phyloP scores from a whole-genome alignment of 306 rosid genomes.

The Sechiopsis laciniata region DNA sequence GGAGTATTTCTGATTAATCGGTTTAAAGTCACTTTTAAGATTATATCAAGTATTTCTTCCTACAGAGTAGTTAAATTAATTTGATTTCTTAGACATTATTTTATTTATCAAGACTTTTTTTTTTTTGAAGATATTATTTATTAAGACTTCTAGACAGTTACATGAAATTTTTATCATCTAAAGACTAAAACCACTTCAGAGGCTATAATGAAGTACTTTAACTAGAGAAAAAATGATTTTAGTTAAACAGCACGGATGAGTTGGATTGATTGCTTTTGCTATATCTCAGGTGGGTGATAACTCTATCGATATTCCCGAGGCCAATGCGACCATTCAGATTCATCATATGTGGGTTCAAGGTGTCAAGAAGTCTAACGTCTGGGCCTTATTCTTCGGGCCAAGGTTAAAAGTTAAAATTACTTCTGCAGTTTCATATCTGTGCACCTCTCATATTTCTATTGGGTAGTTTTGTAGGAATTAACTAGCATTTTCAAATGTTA shows the following conservation, averaged over 20 bases:
- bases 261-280: background rate
- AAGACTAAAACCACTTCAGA: no score
- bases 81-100: background rate
- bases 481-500: no score
- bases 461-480: no score
- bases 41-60: background rate
- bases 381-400: constrained; percentile 98
- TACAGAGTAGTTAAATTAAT: background rate
- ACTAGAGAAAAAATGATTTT: no score
- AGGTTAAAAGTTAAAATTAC: constrained; percentile 44
- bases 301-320: constrained; percentile 94
- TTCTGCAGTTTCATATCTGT: background rate
- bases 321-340: constrained; percentile 95
- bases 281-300: constrained; percentile 86
- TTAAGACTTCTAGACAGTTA: background rate
- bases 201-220: no score
- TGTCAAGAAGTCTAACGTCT: constrained; percentile 98
- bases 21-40: background rate
- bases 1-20: background rate
- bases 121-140: no score
- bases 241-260: no score
- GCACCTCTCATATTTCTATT: background rate
- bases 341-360: constrained; percentile 97
- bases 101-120: background rate
- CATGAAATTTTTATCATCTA: no score